These are phyloP conservation scores for Saraca asoca DNA, from an alignment of 331 rosid species.

Conservation along the genomic window DNA sequence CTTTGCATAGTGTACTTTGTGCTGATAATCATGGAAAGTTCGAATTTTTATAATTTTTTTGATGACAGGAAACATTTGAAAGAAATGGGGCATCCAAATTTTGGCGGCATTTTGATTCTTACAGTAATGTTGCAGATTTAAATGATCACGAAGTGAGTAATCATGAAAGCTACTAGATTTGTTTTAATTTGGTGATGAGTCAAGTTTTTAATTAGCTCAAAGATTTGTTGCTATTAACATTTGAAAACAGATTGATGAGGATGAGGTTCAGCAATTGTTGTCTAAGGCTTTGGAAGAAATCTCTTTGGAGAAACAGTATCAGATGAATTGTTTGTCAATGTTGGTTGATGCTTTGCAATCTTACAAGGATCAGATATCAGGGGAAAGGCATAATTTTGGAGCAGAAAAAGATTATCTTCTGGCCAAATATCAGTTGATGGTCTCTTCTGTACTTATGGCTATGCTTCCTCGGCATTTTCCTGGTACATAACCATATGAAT, in stretches of 20 bases:
- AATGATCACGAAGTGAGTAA: conserved; percentile 51
- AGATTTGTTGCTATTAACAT: background rate
- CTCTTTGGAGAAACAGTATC: conserved; percentile 72
- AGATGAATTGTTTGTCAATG: conserved; percentile 73
- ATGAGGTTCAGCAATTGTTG: conserved; percentile 64
- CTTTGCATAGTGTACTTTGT: background rate
- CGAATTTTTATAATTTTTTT: background rate
- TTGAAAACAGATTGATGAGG: conserved; percentile 54
- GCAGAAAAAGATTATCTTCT: conserved; percentile 54
- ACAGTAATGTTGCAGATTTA: conserved; percentile 38
- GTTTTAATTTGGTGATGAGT: background rate
- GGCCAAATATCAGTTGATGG: conserved; percentile 67
- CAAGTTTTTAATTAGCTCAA: background rate
- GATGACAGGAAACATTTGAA: conserved; percentile 68
- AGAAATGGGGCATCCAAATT: conserved; percentile 71
- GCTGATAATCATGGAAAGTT: background rate
- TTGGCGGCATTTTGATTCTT: conserved; percentile 79
- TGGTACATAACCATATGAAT: conserved; percentile 46
- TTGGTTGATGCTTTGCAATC: conserved; percentile 78
- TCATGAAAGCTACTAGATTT: background rate
- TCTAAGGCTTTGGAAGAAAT: conserved; percentile 78
- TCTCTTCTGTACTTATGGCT: conserved; percentile 85
- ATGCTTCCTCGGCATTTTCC: conserved; percentile 82
- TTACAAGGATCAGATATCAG: conserved; percentile 48
- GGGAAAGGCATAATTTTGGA: conserved; percentile 48